Conservation (phyloP, 768 basidiomycete species). For the Suillus tomentosus region DNA sequence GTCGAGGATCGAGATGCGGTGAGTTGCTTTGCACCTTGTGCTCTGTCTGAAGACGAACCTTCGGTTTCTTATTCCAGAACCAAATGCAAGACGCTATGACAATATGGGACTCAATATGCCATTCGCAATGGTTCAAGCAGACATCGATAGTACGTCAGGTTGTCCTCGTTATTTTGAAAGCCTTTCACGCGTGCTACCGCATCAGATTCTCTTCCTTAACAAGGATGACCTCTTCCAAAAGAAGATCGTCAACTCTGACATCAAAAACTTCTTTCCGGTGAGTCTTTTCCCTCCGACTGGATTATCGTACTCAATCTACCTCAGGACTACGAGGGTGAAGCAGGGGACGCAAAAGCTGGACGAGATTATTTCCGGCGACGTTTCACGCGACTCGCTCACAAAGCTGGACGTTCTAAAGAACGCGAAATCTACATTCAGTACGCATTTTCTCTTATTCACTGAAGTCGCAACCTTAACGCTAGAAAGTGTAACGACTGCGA, state of each 20-base stretch:
- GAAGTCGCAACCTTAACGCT: constrained; percentile 11
- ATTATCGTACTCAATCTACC: constrained; percentile 10
- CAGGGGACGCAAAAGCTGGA: constrained; percentile 70
- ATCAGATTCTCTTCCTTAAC: constrained; percentile 90
- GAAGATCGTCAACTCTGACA: constrained; percentile 80
- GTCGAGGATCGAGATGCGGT: constrained; percentile 92
- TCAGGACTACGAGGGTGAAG: constrained; percentile 84
- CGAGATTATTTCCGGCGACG: constrained; percentile 89
- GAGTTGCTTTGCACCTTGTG: constrained; percentile 32
- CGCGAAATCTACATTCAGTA: constrained; percentile 95
- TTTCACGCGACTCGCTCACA: constrained; percentile 80
- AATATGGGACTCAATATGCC: constrained; percentile 98
- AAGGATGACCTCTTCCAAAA: constrained; percentile 92
- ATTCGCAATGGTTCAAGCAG: constrained; percentile 95
- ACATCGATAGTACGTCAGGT: constrained; percentile 76
- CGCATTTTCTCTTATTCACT: constrained; percentile 36
- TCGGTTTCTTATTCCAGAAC: constrained; percentile 53
- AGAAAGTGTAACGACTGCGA: constrained; percentile 81
- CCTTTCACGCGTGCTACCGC: constrained; percentile 8
- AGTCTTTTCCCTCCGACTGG: constrained; percentile 22
- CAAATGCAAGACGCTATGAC: constrained; percentile 99
- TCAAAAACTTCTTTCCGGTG: constrained; percentile 89
- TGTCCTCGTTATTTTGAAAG: constrained; percentile 1
- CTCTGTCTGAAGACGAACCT: constrained; percentile 10
- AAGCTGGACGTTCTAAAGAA: constrained; percentile 81